Conservation (phyloP, 169 alveolate species). For the Plasmodium inui region DNA sequence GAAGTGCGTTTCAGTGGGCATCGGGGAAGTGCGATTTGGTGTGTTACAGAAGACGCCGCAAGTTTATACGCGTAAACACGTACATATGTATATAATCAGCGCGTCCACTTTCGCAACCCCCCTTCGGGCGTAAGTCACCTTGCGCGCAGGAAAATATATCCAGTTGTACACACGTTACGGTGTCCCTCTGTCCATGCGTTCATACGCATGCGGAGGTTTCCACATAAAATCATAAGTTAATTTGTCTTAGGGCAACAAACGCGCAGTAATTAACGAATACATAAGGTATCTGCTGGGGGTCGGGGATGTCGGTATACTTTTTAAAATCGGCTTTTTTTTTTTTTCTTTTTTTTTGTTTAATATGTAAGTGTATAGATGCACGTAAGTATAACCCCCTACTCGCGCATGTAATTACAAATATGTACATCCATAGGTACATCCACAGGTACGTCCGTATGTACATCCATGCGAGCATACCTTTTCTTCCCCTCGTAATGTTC, state of each 20-base stretch:
- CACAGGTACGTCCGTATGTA: background rate
- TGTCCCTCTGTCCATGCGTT: background rate
- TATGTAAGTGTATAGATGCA: background rate
- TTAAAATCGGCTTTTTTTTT: background rate
- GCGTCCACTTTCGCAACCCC: background rate
- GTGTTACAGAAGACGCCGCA: background rate
- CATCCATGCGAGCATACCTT: background rate
- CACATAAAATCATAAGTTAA: background rate
- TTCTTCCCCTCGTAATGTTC: background rate
- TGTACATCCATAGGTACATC: background rate
- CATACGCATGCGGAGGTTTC: background rate
- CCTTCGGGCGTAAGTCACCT: background rate
- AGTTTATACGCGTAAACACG: background rate
- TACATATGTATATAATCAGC: background rate
- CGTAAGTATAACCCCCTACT: background rate
- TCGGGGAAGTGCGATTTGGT: background rate
- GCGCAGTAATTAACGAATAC: background rate
- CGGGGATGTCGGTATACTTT: background rate
- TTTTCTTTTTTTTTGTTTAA: background rate
- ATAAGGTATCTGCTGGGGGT: background rate
- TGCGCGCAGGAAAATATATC: background rate
- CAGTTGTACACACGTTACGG: constrained; percentile 1
- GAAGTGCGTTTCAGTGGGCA: background rate
- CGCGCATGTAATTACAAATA: background rate
- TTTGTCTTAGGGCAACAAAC: background rate